Percentiles rank a stretch among this genome's conserved stretches.
Evolutionary conservation across 208 protist species (phyloP).

Genomic region (Trypanosoma cruzi): DNA sequence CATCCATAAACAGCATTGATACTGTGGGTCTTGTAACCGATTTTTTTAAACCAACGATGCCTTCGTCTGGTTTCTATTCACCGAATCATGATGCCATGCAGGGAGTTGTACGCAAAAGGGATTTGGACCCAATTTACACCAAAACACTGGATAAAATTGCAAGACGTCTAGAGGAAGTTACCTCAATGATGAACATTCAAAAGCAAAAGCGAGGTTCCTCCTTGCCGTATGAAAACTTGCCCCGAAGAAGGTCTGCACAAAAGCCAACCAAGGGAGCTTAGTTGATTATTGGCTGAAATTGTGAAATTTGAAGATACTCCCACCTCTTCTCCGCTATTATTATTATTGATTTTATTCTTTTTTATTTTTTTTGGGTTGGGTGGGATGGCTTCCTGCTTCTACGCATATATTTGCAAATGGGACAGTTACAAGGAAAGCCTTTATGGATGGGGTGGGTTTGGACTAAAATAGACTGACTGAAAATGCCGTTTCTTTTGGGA

Average conservation of each 20-base stretch:
- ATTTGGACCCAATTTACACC: slow-evolving; percentile 42
- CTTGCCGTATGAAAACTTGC: slow-evolving; percentile 7
- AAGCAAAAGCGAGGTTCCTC: slow-evolving; percentile 24
- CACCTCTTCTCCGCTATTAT: slow-evolving; percentile 9
- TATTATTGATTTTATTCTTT: not conserved
- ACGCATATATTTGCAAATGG: too few relatives aligned
- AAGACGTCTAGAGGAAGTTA: slow-evolving; percentile 65
- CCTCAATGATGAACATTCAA: slow-evolving; percentile 61
- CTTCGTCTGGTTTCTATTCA: slow-evolving; percentile 7
- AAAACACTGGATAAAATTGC: slow-evolving; percentile 71
- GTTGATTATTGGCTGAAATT: slow-evolving; percentile 1
- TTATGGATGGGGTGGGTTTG: not conserved
- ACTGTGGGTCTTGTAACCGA: slow-evolving; percentile 52
- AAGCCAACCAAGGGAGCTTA: not conserved
- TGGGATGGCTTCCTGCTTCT: too few relatives aligned
- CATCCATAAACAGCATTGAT: slow-evolving; percentile 39
- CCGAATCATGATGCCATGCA: not conserved
- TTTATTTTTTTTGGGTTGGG: not conserved
- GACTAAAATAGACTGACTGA: not conserved
- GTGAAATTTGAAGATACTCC: slow-evolving; percentile 3
- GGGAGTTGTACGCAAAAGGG: not conserved
- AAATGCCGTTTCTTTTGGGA: not conserved
- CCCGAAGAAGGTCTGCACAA: not conserved
- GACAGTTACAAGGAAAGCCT: not conserved
- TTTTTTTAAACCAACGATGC: slow-evolving; percentile 54